Percentiles rank a stretch among this genome's conserved stretches.
These are phyloP conservation scores for Besnoitia besnoiti DNA, from an alignment of 169 alveolate genomes.

Conservation along the genomic window DNA sequence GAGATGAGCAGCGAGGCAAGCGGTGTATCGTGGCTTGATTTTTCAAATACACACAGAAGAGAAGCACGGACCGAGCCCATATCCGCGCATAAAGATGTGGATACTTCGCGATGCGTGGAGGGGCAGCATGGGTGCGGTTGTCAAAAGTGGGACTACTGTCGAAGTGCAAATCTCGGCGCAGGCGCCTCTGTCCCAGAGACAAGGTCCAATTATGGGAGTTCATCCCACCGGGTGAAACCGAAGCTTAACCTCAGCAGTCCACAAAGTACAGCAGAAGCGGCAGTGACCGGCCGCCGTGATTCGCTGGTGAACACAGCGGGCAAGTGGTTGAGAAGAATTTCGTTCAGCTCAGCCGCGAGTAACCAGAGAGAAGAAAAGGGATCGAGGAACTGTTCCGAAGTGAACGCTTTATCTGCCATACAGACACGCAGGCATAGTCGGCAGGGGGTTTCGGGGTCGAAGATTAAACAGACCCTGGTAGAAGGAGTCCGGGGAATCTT, in stretches of 20 bases:
- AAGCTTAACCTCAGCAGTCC: neutral
- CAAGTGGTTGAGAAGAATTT: neutral
- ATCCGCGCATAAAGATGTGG: too few species aligned
- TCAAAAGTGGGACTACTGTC: too few species aligned
- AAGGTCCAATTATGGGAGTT: neutral
- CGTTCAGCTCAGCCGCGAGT: neutral
- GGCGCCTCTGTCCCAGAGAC: neutral
- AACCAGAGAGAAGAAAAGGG: neutral
- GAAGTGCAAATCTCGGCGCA: too few species aligned
- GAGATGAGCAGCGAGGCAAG: constrained; percentile 23
- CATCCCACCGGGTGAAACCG: neutral
- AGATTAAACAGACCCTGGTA: neutral
- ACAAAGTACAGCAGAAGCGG: neutral
- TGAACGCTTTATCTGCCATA: too few species aligned
- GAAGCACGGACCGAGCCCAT: neutral
- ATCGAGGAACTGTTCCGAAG: too few species aligned
- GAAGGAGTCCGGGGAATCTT: neutral
- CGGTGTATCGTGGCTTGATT: constrained; percentile 12
- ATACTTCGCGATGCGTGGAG: too few species aligned
- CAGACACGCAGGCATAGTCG: too few species aligned
- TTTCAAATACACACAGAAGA: neutral
- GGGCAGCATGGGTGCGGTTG: too few species aligned
- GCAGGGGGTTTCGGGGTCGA: too few species aligned
- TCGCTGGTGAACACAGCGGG: neutral
- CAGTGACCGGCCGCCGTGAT: neutral